Evolutionary conservation across 2,329 filamentous ascomycete genomes (phyloP).

Genomic region (Monosporascus sp.): DNA sequence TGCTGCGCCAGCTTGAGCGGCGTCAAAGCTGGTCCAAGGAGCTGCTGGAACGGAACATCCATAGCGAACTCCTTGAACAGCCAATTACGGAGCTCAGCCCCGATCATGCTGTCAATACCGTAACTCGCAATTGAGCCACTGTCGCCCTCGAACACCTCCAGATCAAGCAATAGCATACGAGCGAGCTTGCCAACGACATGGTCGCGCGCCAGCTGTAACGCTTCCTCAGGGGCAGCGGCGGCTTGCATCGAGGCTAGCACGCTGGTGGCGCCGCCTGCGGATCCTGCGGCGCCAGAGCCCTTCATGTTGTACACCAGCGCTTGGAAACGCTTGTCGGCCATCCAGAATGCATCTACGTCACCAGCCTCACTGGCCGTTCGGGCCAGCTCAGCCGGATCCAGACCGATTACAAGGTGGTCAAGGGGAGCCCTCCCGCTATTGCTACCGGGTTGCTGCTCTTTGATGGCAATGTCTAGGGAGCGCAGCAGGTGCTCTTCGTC

Average conservation of each 20-base stretch:
- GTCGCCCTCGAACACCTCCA: conserved; percentile 8
- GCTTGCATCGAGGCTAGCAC: conserved; percentile 13
- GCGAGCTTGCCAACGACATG: conserved; percentile 15
- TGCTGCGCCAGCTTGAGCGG: conserved; percentile 12
- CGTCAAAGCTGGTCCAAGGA: conserved; percentile 17
- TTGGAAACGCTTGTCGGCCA: conserved; percentile 17
- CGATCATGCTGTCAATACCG: conserved; percentile 31
- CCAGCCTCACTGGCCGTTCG: conserved; percentile 10
- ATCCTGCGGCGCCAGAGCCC: not conserved
- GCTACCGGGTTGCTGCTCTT: not conserved
- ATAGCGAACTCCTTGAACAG: conserved; percentile 29
- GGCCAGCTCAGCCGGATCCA: conserved; percentile 17
- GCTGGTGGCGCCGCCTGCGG: conserved; percentile 3
- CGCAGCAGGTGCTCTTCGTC: conserved; percentile 7
- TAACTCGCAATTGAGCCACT: conserved; percentile 16
- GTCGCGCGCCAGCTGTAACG: conserved; percentile 14
- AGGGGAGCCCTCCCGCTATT: not conserved
- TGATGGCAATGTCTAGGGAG: conserved; percentile 5
- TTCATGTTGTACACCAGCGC: conserved; percentile 14
- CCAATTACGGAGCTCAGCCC: conserved; percentile 30
- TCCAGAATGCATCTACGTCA: conserved; percentile 20
- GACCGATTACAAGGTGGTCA: conserved; percentile 16
- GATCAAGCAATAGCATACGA: conserved; percentile 17
- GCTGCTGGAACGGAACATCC: conserved; percentile 32
- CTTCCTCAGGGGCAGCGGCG: conserved; percentile 7